Evolutionary conservation across 345 rosid species (phyloP).

Genomic region (Gossypium bickii): DNA sequence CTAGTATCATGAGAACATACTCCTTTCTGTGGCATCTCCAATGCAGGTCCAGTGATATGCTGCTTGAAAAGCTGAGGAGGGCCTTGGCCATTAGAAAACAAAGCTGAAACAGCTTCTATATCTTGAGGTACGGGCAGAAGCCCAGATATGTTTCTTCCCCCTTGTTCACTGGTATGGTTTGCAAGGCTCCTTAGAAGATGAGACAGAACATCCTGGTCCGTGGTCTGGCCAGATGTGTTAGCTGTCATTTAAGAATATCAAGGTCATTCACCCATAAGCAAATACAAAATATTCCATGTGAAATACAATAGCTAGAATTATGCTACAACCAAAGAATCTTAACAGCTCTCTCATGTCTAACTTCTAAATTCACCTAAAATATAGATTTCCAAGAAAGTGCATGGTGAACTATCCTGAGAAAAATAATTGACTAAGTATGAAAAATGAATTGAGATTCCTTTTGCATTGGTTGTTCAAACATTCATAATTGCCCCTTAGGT

Average conservation of each 20-base stretch:
- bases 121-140: slow-evolving; percentile 63
- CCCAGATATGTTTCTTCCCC: slow-evolving; percentile 56
- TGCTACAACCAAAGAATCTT: not conserved
- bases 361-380: not conserved
- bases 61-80: slow-evolving; percentile 35
- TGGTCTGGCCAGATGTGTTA: slow-evolving; percentile 49
- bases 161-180: slow-evolving; percentile 46
- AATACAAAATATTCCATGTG: not conserved
- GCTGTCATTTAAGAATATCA: slow-evolving; percentile 49
- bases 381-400: not conserved
- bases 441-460: too few species aligned
- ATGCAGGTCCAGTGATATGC: slow-evolving; percentile 34
- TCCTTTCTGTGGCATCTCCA: slow-evolving; percentile 41
- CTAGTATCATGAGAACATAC: slow-evolving; percentile 24
- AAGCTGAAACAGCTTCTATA: slow-evolving; percentile 39
- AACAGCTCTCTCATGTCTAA: not conserved
- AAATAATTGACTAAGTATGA: too few species aligned
- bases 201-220: slow-evolving; percentile 75
- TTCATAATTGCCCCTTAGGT: not conserved
- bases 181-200: slow-evolving; percentile 84
- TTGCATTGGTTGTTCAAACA: not conserved
- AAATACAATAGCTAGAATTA: not conserved
- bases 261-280: not conserved
- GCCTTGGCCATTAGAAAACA: slow-evolving; percentile 50
- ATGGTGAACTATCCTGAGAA: not conserved